phyloP scores from a whole-genome alignment of 2,329 filamentous ascomycete genomes.

The Whalleya microplaca region DNA sequence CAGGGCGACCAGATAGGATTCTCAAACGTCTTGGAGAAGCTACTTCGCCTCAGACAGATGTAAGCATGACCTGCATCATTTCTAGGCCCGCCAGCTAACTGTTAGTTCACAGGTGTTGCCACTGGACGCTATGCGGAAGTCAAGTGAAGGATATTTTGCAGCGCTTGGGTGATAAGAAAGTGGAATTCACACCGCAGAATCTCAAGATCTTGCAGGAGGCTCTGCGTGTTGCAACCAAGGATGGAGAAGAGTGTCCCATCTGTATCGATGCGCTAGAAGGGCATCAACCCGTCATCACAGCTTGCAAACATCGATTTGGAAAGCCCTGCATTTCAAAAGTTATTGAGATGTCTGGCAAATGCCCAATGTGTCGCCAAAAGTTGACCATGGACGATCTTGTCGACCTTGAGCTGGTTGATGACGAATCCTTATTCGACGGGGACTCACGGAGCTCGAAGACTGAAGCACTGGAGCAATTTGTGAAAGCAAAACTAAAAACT shows the following conservation, averaged over 20 bases:
- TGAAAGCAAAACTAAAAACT: conserved; percentile 70
- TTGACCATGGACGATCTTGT: conserved; percentile 65
- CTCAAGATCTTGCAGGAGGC: conserved; percentile 72
- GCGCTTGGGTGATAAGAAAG: conserved; percentile 67
- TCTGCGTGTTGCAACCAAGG: conserved; percentile 76
- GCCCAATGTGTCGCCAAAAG: conserved; percentile 79
- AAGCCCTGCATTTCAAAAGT: conserved; percentile 72
- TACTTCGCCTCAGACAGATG: conserved; percentile 81
- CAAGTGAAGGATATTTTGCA: conserved; percentile 74
- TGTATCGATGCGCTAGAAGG: conserved; percentile 72
- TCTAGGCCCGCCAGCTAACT: conserved; percentile 30
- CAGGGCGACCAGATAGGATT: conserved; percentile 49
- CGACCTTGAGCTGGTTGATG: conserved; percentile 64
- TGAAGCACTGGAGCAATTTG: conserved; percentile 74
- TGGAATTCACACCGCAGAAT: conserved; percentile 74
- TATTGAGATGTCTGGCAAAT: conserved; percentile 76
- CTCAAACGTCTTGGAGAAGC: conserved; percentile 75
- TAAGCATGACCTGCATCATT: conserved; percentile 37
- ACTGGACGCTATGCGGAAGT: conserved; percentile 81
- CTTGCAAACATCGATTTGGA: conserved; percentile 83
- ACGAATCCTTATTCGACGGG: conserved; percentile 58
- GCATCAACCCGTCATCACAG: conserved; percentile 74
- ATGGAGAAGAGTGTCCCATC: conserved; percentile 80
- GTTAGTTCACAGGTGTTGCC: conserved; percentile 65
- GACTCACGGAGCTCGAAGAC: conserved; percentile 80